Evolutionary conservation across 441 rosid species (phyloP).

Genomic region (Pelargonium citronellum): DNA sequence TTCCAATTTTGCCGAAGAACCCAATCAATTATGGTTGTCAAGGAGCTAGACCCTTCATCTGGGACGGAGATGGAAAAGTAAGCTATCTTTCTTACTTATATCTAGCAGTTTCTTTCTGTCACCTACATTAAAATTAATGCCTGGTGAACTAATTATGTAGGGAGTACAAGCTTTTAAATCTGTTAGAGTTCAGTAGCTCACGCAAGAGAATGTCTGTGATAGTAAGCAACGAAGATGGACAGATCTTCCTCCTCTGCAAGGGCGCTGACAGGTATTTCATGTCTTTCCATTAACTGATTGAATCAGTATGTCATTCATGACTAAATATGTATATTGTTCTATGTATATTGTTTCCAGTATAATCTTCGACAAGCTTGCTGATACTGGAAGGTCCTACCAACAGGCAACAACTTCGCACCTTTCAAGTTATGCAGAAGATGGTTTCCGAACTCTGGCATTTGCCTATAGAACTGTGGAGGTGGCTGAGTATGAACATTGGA

Average conservation of each 20-base stretch:
- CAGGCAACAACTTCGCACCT: conserved; percentile 62
- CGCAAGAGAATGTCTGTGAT: conserved; percentile 87
- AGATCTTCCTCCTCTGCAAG: conserved; percentile 68
- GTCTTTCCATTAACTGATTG: neutral
- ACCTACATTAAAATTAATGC: neutral
- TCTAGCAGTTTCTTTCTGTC: neutral
- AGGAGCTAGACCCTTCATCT: conserved; percentile 39
- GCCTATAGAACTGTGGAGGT: conserved; percentile 74
- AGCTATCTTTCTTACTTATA: conserved; percentile 5
- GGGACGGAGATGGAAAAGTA: conserved; percentile 50
- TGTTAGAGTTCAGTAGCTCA: conserved; percentile 69
- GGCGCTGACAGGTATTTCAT: conserved; percentile 73
- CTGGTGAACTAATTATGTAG: conserved; percentile 31
- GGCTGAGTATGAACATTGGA: conserved; percentile 57
- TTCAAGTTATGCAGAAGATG: conserved; percentile 85
- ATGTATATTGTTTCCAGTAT: conserved; percentile 41
- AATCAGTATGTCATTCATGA: neutral
- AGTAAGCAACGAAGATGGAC: conserved; percentile 55
- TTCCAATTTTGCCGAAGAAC: conserved; percentile 60
- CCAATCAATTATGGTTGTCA: conserved; percentile 53
- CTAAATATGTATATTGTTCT: neutral
- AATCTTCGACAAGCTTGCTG: conserved; percentile 81
- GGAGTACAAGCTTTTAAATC: conserved; percentile 64
- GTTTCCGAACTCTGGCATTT: conserved; percentile 80
- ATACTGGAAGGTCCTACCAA: conserved; percentile 52